Evolutionary conservation across 2,329 filamentous ascomycete species (phyloP).

Genomic region (Clathrospora elynae): DNA sequence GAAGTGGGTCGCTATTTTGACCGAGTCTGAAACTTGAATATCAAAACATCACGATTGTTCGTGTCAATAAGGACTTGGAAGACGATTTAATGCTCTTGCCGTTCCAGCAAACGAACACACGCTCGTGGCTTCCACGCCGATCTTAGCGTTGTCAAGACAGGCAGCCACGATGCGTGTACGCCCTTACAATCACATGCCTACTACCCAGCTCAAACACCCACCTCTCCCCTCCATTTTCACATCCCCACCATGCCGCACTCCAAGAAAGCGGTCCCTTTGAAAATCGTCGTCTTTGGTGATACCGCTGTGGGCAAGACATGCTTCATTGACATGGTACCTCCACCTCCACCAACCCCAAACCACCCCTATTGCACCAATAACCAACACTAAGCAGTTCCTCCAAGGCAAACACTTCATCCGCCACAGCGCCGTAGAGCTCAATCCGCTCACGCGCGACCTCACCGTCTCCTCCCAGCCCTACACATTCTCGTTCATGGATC

Average conservation of each 20-base stretch:
- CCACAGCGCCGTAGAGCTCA: slow-evolving; percentile 5
- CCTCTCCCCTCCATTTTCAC: not conserved
- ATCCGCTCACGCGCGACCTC: slow-evolving; percentile 16
- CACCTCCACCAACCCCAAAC: not conserved
- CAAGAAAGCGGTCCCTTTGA: slow-evolving; percentile 2
- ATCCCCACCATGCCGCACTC: not conserved
- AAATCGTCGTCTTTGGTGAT: slow-evolving; percentile 31
- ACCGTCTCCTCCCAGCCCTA: slow-evolving; percentile 13
- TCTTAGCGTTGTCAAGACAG: slow-evolving; percentile 1
- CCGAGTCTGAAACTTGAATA: no score
- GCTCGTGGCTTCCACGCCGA: not conserved
- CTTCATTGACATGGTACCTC: slow-evolving; percentile 31
- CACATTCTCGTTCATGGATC: slow-evolving; percentile 24
- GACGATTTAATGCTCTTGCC: not conserved
- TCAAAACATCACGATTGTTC: no score
- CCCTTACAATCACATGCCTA: slow-evolving; percentile 2
- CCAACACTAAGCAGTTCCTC: slow-evolving; percentile 8
- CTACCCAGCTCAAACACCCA: not conserved
- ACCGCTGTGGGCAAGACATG: slow-evolving; percentile 34
- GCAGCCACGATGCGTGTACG: not conserved
- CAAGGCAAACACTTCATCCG: slow-evolving; percentile 11
- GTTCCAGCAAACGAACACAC: no score
- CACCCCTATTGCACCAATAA: not conserved
- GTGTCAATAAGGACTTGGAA: not conserved
- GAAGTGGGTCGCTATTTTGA: slow-evolving; percentile 1